Percentiles rank a stretch among this genome's conserved stretches.
phyloP scores from a whole-genome alignment of 192 early-diverging fungal species.

The Funneliformis mosseae region DNA sequence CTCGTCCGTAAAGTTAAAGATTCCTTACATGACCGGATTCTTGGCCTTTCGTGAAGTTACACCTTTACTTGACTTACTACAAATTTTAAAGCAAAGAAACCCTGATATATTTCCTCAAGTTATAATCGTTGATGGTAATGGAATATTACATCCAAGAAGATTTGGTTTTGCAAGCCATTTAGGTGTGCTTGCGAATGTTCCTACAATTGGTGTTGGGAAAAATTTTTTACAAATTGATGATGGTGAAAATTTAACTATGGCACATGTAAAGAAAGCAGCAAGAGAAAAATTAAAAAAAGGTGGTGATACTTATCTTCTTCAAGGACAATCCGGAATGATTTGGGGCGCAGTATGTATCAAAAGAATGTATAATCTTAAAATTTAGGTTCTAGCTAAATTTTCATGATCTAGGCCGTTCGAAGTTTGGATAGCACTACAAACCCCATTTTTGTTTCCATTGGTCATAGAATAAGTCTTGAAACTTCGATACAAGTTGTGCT shows the following conservation, averaged over 20 bases:
- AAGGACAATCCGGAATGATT: slow-evolving; percentile 46
- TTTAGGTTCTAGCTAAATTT: background rate
- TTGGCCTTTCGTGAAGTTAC: slow-evolving; percentile 90
- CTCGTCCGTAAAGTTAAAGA: slow-evolving; percentile 56
- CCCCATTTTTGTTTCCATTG: slow-evolving; percentile 86
- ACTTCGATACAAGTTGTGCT: slow-evolving; percentile 73
- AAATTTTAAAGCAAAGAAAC: slow-evolving; percentile 43
- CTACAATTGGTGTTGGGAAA: slow-evolving; percentile 88
- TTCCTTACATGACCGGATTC: slow-evolving; percentile 88
- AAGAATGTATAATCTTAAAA: background rate
- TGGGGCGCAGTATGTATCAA: slow-evolving; percentile 49
- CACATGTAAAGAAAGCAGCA: slow-evolving; percentile 54
- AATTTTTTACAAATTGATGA: slow-evolving; percentile 82
- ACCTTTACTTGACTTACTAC: slow-evolving; percentile 61
- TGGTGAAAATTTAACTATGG: slow-evolving; percentile 54
- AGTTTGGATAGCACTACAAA: slow-evolving; percentile 57
- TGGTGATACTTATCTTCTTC: slow-evolving; percentile 49
- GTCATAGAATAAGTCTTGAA: slow-evolving; percentile 72
- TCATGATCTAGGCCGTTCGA: slow-evolving; percentile 45
- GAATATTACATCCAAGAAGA: slow-evolving; percentile 79
- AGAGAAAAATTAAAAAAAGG: slow-evolving; percentile 39
- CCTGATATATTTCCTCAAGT: slow-evolving; percentile 75
- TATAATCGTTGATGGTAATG: slow-evolving; percentile 88
- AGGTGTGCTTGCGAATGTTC: slow-evolving; percentile 70
- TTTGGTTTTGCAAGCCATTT: slow-evolving; percentile 90